These are phyloP conservation scores for Cercospora brassicicola DNA, from an alignment of 2,329 filamentous ascomycete species.

Conservation along the genomic window DNA sequence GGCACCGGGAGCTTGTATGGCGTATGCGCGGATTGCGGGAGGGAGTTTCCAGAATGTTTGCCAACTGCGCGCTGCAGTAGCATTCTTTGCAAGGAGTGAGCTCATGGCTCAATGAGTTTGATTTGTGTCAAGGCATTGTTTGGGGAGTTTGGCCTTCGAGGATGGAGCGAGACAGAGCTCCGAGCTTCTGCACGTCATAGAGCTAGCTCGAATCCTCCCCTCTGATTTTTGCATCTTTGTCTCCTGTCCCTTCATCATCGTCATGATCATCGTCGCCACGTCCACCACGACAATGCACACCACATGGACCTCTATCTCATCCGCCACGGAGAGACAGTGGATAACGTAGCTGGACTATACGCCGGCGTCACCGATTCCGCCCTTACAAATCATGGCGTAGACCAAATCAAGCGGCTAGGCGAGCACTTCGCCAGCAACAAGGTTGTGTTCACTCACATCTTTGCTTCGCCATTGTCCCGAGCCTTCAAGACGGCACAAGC, in stretches of 20 bases:
- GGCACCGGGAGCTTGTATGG: slow-evolving; percentile 72
- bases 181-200: slow-evolving; percentile 1
- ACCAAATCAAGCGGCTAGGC: slow-evolving; percentile 74
- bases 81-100: slow-evolving; percentile 17
- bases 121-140: background rate
- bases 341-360: slow-evolving; percentile 76
- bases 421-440: slow-evolving; percentile 63
- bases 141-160: background rate
- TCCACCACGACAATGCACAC: background rate
- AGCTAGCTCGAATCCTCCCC: background rate
- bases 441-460: slow-evolving; percentile 68
- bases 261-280: background rate
- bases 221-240: slow-evolving; percentile 1
- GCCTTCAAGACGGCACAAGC: slow-evolving; percentile 70
- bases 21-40: slow-evolving; percentile 54
- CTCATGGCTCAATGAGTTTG: slow-evolving; percentile 22
- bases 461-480: slow-evolving; percentile 75
- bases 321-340: slow-evolving; percentile 75
- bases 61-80: slow-evolving; percentile 6
- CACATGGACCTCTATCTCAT: slow-evolving; percentile 13
- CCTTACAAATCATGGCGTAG: slow-evolving; percentile 76
- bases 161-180: background rate
- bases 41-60: background rate
- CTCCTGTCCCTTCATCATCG: background rate
- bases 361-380: slow-evolving; percentile 79